Evolutionary conservation across 306 rosid genomes (phyloP).

Genomic region (Rosa persica): DNA sequence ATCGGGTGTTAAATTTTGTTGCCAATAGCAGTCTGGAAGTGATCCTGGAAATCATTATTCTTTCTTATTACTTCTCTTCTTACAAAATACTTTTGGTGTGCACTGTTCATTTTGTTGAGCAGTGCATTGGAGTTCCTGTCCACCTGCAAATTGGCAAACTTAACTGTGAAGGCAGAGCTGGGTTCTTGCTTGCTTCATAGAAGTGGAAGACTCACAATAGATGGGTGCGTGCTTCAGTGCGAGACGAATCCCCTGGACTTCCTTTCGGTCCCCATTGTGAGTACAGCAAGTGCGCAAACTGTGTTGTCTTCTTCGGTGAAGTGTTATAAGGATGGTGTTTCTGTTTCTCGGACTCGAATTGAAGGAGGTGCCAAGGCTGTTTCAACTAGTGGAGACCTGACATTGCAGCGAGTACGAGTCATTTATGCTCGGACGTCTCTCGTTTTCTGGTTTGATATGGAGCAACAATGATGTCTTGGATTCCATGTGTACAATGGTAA

Average conservation of each 20-base stretch:
- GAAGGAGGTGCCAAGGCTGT: slow-evolving; percentile 97
- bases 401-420: slow-evolving; percentile 87
- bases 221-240: slow-evolving; percentile 86
- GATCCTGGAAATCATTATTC: background rate
- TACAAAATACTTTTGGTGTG: slow-evolving; percentile 30
- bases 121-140: slow-evolving; percentile 91
- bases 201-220: slow-evolving; percentile 79
- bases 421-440: slow-evolving; percentile 75
- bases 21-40: slow-evolving; percentile 8
- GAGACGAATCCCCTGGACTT: slow-evolving; percentile 80
- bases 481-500: slow-evolving; percentile 26
- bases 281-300: slow-evolving; percentile 52
- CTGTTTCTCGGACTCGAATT: slow-evolving; percentile 88
- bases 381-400: slow-evolving; percentile 68
- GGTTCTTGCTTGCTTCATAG: slow-evolving; percentile 95
- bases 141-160: slow-evolving; percentile 82
- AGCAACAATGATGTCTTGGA: slow-evolving; percentile 39
- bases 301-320: slow-evolving; percentile 45
- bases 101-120: slow-evolving; percentile 44
- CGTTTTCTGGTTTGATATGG: slow-evolving; percentile 94
- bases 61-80: background rate
- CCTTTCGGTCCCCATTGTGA: slow-evolving; percentile 85
- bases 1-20: background rate
- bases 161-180: slow-evolving; percentile 90
- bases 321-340: slow-evolving; percentile 56